Evolutionary conservation across 1,139 yeast genomes (phyloP).

Genomic region (Diutina mesorugosa): DNA sequence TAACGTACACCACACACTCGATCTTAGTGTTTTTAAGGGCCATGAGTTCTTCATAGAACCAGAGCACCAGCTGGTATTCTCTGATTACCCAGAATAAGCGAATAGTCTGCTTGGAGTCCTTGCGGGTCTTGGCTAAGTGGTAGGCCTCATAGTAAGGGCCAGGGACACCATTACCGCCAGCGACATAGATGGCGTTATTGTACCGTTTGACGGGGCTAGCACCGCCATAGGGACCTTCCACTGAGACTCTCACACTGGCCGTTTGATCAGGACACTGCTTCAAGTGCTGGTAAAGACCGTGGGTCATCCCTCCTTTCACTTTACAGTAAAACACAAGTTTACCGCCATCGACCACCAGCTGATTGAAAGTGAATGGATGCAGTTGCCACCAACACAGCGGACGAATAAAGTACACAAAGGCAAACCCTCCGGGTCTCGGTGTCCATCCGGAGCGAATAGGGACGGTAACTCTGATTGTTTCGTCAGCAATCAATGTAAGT

Average conservation of each 20-base stretch:
- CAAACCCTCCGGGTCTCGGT: conserved; percentile 37
- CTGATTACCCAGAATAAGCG: conserved; percentile 41
- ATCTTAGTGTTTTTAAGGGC: conserved; percentile 18
- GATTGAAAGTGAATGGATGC: conserved; percentile 43
- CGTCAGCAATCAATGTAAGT: neutral
- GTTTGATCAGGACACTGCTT: conserved; percentile 31
- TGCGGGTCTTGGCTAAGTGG: neutral
- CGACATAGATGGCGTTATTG: conserved; percentile 40
- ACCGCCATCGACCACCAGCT: conserved; percentile 8
- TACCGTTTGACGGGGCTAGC: conserved; percentile 28
- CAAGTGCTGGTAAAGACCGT: conserved; percentile 18
- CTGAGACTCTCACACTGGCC: conserved; percentile 21
- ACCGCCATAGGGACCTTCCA: conserved; percentile 56
- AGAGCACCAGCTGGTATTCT: conserved; percentile 27
- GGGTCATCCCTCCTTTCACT: conserved; percentile 23
- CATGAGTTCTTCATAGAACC: conserved; percentile 36
- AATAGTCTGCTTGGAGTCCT: conserved; percentile 7
- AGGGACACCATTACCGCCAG: conserved; percentile 57
- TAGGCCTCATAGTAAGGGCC: conserved; percentile 24
- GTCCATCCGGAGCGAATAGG: conserved; percentile 15
- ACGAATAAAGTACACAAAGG: conserved; percentile 32
- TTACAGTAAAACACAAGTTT: conserved; percentile 12
- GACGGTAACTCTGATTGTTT: neutral
- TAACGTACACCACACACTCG: conserved; percentile 27
- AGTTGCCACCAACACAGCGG: conserved; percentile 42